Evolutionary conservation across 257 asterid species (phyloP), one percentile per base, ranked within the genome.

Genomic region (Asclepias syriaca): DNA sequence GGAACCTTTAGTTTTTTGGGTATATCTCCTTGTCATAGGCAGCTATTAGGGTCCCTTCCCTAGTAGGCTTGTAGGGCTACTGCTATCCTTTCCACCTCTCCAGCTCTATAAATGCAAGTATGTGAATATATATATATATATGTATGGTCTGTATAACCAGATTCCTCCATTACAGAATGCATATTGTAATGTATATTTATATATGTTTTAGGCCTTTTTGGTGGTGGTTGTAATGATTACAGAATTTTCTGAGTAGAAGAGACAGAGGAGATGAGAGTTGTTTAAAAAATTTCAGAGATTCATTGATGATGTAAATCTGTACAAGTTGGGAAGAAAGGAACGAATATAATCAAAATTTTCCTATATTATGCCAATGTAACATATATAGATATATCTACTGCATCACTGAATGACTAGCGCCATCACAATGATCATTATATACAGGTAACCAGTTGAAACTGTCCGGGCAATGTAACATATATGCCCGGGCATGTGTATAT

Each of bases 321-420:
- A 58, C 70, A 68, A 64, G 15, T 64, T 37, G 50, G 49, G 11
- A 29, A 64, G 68, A 64, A 63, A 64, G 15, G 15, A 64, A 34
- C 37, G 50, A 64, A 37, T 18, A 7, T 49, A 1, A 40, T 49
- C 69, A 75, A 68, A 75, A 54, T 15, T 68, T 29, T 37, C 65
- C 37, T 13, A 50, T 13, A 53, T 64, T 12, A 49, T 12, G 29
- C 55, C 55, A 61, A 51, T 72, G 4, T 37, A 37, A 29, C 34
- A 29, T 29, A 40, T 53, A 53, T 50, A 34, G 6, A 60, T 32
- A 61, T 55, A 55, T 15, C 6, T 6, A 8, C 18, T 43, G 37
- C 45, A 49, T 72, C 27, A 50, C 65, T 40, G 78, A 75, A 75
- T 67, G 78, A 75, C 78, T 49, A 2, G 65, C 53, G 79, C 74